Evolutionary conservation across 306 rosid genomes (phyloP).

Genomic region (Cyamopsis tetragonoloba): DNA sequence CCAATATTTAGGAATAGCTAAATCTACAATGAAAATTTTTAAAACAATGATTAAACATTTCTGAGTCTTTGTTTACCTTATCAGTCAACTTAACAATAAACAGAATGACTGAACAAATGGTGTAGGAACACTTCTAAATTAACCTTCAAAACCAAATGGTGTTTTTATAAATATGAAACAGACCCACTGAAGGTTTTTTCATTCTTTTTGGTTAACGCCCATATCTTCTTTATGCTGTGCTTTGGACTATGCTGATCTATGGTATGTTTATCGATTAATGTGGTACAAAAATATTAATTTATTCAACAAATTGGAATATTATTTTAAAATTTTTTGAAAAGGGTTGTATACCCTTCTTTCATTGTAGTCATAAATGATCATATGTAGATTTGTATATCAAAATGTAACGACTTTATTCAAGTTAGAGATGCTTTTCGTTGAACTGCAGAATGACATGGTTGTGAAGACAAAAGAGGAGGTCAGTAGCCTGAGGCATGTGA

Average conservation of each 20-base stretch:
- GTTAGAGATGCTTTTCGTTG: neutral
- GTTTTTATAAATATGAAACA: neutral
- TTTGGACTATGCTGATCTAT: neutral
- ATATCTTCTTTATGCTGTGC: neutral
- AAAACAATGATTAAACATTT: neutral
- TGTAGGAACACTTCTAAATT: neutral
- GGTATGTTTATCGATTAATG: neutral
- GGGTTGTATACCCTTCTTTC: neutral
- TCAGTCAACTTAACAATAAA: neutral
- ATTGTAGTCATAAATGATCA: neutral
- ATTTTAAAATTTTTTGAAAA: neutral
- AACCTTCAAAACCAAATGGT: neutral
- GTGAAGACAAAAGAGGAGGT: slow-evolving; percentile 49
- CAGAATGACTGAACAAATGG: too few relatives aligned
- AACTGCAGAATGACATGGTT: slow-evolving; percentile 62
- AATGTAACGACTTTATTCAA: neutral
- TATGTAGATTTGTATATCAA: neutral
- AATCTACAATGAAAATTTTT: neutral
- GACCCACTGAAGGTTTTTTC: neutral
- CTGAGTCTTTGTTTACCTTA: neutral
- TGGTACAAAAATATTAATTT: neutral
- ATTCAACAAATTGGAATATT: neutral
- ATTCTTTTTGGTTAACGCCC: neutral
- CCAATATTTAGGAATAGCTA: neutral
- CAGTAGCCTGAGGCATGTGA: slow-evolving; percentile 54